Base-by-base conservation (phyloP, 371 early-diverging fungal species). In the Saksenaea oblongispora region DNA sequence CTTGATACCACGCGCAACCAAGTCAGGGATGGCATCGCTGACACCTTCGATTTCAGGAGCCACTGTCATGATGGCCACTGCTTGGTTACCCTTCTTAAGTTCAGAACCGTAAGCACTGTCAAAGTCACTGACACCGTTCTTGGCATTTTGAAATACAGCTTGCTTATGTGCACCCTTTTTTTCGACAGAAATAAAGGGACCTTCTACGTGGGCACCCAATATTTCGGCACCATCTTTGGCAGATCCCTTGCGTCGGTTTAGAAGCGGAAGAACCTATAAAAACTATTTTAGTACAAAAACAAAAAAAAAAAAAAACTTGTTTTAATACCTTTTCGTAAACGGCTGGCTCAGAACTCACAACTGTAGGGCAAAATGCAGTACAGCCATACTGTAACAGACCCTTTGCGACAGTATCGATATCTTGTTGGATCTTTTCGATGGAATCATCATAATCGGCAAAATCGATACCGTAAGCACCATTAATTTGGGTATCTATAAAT, bases 141-240 rank as follows among this genome's bases (percentile, higher is more conserved):
- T 75, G 11, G 93, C 92, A 17, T 58, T 56, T 53, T 80, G 84
- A 44, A 95, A 79, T 2, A 87, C 86, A n/a, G 70, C 73, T 56
- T 84, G 74, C 39, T 93, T 87, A 62, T 95, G 95, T 0, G 93
- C 94, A 34, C 95, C 95, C 59, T 88, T 89, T 37, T 81, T 81
- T 28, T 71, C 66, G 1, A 58, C 60, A 5, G 80, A 80, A 53
- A 91, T 91, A 67, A 92, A 92, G 3, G 92, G 92, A 1, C 92
- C 93, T 69, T 93, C 93, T 34, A 91, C 73, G 70, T 93, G 93
- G 5, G 91, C 90, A 22, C 87, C 93, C 7, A 93, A 73, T 10
- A 92, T 80, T 31, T 88, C 88, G 5, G 93, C 91, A 17, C 93
- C 93, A 14, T 70, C 73, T 34, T 79, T 69, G 17, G 75, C 75